Evolutionary conservation across 2,329 filamentous ascomycete species (phyloP).

Genomic region (Cercospora brassicicola): DNA sequence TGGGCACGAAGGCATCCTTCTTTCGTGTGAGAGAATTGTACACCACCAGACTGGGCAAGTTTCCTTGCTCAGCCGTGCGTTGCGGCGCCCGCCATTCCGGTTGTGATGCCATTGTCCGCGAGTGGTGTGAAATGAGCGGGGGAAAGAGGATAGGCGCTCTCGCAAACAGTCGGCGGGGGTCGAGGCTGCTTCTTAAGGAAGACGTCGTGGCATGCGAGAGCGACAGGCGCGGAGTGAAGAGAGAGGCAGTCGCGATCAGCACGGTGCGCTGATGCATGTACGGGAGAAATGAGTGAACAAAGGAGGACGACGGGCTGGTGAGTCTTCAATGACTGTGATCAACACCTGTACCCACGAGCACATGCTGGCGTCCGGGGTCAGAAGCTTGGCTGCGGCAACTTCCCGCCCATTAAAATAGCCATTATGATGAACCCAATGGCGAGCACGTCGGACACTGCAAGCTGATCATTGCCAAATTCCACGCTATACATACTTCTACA

Average conservation of each 20-base stretch:
- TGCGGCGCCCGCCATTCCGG: conserved; percentile 40
- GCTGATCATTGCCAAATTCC: neutral
- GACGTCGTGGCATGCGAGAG: neutral
- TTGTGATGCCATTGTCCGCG: conserved; percentile 22
- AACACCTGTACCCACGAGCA: conserved; percentile 2
- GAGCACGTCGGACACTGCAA: neutral
- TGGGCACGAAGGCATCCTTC: conserved; percentile 72
- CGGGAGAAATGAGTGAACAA: conserved; percentile 3
- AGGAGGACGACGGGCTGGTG: neutral
- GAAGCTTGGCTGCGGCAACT: conserved; percentile 7
- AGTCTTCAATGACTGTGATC: conserved; percentile 5
- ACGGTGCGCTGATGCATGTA: conserved; percentile 3
- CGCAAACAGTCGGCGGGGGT: neutral
- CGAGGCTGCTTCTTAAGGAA: neutral
- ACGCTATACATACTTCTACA: neutral
- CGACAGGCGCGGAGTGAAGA: neutral
- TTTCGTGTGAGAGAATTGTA: conserved; percentile 77
- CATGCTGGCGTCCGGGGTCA: neutral
- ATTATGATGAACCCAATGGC: neutral
- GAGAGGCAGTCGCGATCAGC: neutral
- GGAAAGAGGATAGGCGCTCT: neutral
- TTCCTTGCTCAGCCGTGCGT: conserved; percentile 32
- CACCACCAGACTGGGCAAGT: conserved; percentile 63
- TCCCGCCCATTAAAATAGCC: neutral
- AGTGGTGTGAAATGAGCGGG: neutral